Evolutionary conservation across 345 rosid genomes (phyloP), one percentile per base, ranked within the genome.

Genomic region (Rhizophora mangle): DNA sequence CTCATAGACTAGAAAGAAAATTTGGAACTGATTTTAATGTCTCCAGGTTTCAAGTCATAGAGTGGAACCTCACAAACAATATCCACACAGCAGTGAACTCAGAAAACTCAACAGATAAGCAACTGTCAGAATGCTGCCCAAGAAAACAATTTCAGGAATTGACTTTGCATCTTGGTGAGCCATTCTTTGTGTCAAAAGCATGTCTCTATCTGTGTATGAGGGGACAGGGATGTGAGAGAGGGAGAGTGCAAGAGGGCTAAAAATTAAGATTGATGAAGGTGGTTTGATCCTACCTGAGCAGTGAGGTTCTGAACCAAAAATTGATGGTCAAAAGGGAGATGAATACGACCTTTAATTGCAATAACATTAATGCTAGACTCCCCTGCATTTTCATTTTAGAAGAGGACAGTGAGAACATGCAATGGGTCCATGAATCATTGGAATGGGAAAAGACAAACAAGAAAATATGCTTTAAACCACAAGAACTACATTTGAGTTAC

Each of bases 231-330:
- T 53, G 56, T 19, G 26, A 53, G 57, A 54, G 7, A 54, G 27
- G 13, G 6, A 9, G 6, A 22, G 16, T 3, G 2, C 2, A 6
- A 55, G 59, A 55, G 59, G 29, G 30, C 4, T 2, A 21, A 55
- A 21, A 55, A 22, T 2, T 55, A 7, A 21, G 13, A 22, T 8
- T 2, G 59, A 24, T 22, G 26, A 55, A 3, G 59, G 29, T 9
- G 29, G 59, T 26, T 2, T 9, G 59, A 8, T 22, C 27, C 29
- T 87, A 92, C 99, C 96, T 87, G 88, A 46, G 80, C 76, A 49
- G 93, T 85, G 67, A 95, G 96, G 84, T 95, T 92, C 68, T 90
- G 96, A 77, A 95, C 93, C 79, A 89, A 77, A 24, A 84, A 34
- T 6, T 62, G 65, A 60, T 90, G 97, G 83, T 92, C 88, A 71